Percentiles rank a stretch among this genome's conserved stretches.
Conservation (phyloP, 331 rosid genomes). For the Pyracantha coccinea region DNA sequence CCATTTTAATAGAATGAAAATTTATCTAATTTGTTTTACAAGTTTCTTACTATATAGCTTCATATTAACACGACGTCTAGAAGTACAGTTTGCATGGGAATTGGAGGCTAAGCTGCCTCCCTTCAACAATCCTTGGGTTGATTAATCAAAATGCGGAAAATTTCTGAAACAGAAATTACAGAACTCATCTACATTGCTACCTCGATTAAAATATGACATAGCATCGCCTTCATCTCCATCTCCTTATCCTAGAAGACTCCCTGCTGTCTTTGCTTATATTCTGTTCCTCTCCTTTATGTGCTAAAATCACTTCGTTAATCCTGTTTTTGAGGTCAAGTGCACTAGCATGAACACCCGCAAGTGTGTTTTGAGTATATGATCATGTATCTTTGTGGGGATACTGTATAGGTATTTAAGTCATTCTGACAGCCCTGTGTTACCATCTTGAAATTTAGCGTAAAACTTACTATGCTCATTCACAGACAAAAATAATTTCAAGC, state of each 20-base stretch:
- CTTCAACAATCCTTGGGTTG: not conserved
- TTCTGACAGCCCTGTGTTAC: not conserved
- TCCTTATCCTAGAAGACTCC: not conserved
- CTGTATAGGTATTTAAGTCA: not conserved
- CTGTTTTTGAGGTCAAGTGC: not conserved
- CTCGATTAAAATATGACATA: not conserved
- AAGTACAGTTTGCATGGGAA: not conserved
- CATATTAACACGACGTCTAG: not conserved
- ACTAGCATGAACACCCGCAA: not conserved
- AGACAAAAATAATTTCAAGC: not conserved
- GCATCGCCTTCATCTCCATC: not conserved
- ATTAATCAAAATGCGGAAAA: constrained; percentile 1
- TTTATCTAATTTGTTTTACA: constrained; percentile 9
- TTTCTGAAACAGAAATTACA: not conserved
- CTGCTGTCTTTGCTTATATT: not conserved
- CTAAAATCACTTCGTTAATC: not conserved
- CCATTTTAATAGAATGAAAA: not conserved
- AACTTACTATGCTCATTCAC: not conserved
- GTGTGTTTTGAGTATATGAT: not conserved
- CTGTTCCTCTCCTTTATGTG: not conserved
- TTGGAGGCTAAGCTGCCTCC: not conserved
- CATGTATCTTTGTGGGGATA: not conserved
- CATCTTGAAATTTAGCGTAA: not conserved
- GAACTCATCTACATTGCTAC: constrained; percentile 1
- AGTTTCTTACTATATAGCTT: not conserved